phyloP scores from a whole-genome alignment of 148 eudicot genomes.

The Simmondsia chinensis region DNA sequence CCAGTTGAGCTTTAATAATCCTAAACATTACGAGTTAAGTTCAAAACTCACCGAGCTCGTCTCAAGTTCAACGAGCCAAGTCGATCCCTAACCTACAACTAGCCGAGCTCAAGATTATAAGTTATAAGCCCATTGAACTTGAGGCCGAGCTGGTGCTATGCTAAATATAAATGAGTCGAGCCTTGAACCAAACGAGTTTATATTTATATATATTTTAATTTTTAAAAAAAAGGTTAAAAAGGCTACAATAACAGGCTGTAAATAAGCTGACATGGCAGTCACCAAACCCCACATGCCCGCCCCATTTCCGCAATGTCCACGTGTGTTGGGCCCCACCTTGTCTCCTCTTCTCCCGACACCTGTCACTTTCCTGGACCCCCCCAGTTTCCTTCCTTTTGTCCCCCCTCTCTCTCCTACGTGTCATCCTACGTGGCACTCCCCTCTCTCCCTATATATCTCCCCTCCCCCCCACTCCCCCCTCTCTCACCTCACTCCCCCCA shows the following conservation, averaged over 20 bases:
- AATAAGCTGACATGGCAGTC: conserved; percentile 24
- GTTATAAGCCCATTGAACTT: too few species aligned
- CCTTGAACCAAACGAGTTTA: too few species aligned
- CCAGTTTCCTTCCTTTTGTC: conserved; percentile 37
- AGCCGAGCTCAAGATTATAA: too few species aligned
- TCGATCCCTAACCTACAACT: too few species aligned
- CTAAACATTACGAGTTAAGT: too few species aligned
- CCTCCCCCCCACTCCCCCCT: conserved; percentile 4
- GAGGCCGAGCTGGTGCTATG: too few species aligned
- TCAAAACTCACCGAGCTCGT: too few species aligned
- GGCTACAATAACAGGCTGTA: conserved; percentile 6
- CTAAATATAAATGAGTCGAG: too few species aligned
- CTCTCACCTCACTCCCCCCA: conserved; percentile 5
- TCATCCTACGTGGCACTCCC: conserved; percentile 18
- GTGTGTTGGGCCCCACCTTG: conserved; percentile 33
- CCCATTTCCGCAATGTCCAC: conserved; percentile 9
- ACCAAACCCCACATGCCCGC: conserved; percentile 31
- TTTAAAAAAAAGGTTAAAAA: too few species aligned
- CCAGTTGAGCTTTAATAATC: too few species aligned
- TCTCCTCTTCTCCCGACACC: conserved; percentile 25
- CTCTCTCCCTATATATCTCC: conserved; percentile 15
- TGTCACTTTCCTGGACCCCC: conserved; percentile 23
- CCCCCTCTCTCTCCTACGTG: conserved; percentile 23
- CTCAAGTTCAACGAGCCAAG: too few species aligned
- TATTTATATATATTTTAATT: too few species aligned